Conservation (phyloP, 495 filamentous ascomycete genomes). For the Usnea hakonensis region DNA sequence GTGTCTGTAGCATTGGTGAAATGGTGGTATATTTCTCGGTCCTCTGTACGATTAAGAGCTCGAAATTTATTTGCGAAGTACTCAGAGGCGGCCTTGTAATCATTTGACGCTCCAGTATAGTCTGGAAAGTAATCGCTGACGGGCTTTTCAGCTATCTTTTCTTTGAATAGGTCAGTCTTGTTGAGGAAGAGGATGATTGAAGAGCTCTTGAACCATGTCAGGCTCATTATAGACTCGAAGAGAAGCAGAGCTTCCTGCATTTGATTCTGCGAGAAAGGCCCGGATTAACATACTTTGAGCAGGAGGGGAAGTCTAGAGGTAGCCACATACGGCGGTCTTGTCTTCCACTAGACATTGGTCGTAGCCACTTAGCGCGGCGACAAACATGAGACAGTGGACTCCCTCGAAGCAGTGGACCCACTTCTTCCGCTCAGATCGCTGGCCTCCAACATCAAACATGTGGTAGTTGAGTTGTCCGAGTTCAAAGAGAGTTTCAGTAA, state of each 20-base stretch:
- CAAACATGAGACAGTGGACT: constrained; percentile 85
- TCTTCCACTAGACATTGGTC: constrained; percentile 97
- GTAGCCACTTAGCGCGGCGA: constrained; percentile 93
- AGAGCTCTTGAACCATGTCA: constrained; percentile 93
- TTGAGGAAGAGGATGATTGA: constrained; percentile 97
- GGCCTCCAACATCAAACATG: constrained; percentile 98
- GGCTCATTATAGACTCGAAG: constrained; percentile 95
- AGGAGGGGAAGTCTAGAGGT: neutral
- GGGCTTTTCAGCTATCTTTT: constrained; percentile 71
- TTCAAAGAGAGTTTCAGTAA: constrained; percentile 95
- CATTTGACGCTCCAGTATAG: constrained; percentile 55
- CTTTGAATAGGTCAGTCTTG: constrained; percentile 97
- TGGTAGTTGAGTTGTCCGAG: constrained; percentile 90
- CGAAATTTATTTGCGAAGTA: constrained; percentile 90
- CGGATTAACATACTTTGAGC: neutral
- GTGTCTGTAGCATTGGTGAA: constrained; percentile 95
- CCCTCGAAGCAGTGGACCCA: constrained; percentile 99
- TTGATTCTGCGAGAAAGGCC: constrained; percentile 68
- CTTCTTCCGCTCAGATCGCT: constrained; percentile 96
- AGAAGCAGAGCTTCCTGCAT: constrained; percentile 99
- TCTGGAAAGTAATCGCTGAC: constrained; percentile 92
- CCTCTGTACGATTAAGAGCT: constrained; percentile 72
- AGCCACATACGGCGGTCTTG: constrained; percentile 76
- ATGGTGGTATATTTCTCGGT: constrained; percentile 88
- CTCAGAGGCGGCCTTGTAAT: constrained; percentile 57